Percentiles rank a stretch among this genome's conserved stretches.
These are phyloP conservation scores for Xeromyces bisporus DNA, from an alignment of 495 filamentous ascomycete species.

Conservation along the genomic window DNA sequence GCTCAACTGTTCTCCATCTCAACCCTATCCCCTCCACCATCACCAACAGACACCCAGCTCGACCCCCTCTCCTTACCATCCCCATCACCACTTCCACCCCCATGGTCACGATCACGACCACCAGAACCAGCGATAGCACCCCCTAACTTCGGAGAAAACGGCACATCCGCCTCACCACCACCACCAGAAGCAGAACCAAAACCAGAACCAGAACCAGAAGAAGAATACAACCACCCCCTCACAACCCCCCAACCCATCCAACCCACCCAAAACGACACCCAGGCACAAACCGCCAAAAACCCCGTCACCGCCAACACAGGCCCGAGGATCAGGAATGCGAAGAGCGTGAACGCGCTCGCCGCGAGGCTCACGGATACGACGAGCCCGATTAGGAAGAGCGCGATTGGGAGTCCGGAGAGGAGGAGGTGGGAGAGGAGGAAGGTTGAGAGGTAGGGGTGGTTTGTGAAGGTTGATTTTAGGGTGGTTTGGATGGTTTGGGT, in stretches of 20 bases:
- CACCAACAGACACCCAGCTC: not conserved
- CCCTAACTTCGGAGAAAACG: too few relatives aligned
- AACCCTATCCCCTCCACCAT: not conserved
- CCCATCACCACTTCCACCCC: not conserved
- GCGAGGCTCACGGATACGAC: slow-evolving; percentile 29
- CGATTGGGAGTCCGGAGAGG: slow-evolving; percentile 39
- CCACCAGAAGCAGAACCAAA: too few relatives aligned
- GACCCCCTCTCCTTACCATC: not conserved
- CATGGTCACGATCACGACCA: not conserved
- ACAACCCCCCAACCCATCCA: slow-evolving; percentile 39
- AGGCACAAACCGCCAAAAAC: slow-evolving; percentile 36
- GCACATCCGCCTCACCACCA: slow-evolving; percentile 1
- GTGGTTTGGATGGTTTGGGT: not conserved
- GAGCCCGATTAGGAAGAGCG: slow-evolving; percentile 41
- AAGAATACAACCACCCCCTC: slow-evolving; percentile 1
- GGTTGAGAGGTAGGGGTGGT: slow-evolving; percentile 12
- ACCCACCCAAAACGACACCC: slow-evolving; percentile 42
- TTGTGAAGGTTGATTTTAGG: not conserved
- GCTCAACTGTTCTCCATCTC: too few relatives aligned
- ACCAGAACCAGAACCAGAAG: too few relatives aligned
- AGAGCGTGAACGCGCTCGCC: slow-evolving; percentile 38
- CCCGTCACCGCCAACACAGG: slow-evolving; percentile 45
- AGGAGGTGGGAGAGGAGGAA: slow-evolving; percentile 39
- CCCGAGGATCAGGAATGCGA: slow-evolving; percentile 45
- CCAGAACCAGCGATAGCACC: not conserved